Evolutionary conservation across 2,329 filamentous ascomycete species (phyloP).

Genomic region (Dothideomycetidae sp.): DNA sequence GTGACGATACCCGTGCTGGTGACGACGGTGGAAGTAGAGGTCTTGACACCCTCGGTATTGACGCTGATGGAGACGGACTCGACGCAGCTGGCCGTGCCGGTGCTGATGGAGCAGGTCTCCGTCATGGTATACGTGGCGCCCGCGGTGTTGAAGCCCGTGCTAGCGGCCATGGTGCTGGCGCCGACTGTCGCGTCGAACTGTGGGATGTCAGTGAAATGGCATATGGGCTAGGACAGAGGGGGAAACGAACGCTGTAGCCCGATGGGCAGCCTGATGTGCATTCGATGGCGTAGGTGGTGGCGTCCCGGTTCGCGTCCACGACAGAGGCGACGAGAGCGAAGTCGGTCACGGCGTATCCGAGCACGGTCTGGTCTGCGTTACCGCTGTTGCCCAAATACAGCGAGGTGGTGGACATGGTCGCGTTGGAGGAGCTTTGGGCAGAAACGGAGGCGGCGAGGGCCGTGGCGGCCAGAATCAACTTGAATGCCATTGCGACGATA

Average conservation of each 20-base stretch:
- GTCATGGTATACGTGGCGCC: not conserved
- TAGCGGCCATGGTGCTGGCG: not conserved
- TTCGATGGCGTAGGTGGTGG: not conserved
- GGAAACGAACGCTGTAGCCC: not conserved
- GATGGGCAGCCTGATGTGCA: not conserved
- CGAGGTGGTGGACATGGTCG: not conserved
- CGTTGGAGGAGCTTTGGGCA: no score
- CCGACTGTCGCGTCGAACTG: not conserved
- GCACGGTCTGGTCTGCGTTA: not conserved
- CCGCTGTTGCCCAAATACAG: not conserved
- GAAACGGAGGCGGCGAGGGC: not conserved
- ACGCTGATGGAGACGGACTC: not conserved
- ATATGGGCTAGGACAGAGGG: no score
- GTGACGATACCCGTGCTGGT: not conserved
- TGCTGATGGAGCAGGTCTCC: not conserved
- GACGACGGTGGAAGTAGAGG: not conserved
- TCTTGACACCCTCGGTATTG: not conserved
- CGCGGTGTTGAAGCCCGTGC: not conserved
- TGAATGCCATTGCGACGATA: no score
- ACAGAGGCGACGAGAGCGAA: not conserved
- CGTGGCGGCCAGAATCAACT: no score
- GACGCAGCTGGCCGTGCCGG: not conserved
- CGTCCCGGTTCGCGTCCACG: not conserved
- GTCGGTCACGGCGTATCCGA: not conserved
- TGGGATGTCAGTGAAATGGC: not conserved